Evolutionary conservation across 2,329 filamentous ascomycete species (phyloP).

Genomic region (Juglanconis sp.): DNA sequence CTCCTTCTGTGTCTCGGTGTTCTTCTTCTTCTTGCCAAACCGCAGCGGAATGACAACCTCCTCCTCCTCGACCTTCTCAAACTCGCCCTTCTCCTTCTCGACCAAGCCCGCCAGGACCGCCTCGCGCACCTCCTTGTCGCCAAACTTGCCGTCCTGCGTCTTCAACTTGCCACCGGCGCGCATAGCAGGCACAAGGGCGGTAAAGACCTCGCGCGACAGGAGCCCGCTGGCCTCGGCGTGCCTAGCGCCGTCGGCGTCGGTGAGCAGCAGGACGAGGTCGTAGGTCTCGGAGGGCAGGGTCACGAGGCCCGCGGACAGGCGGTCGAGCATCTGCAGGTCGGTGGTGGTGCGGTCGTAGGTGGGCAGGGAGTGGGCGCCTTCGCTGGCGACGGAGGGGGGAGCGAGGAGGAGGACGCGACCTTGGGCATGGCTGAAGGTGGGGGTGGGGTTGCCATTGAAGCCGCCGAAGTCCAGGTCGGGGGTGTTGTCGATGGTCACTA

Average conservation of each 20-base stretch:
- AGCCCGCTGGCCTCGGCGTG: slow-evolving; percentile 60
- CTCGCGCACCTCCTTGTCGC: slow-evolving; percentile 61
- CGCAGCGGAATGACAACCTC: slow-evolving; percentile 60
- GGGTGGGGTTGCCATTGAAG: slow-evolving; percentile 28
- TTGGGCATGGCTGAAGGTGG: slow-evolving; percentile 37
- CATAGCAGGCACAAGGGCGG: slow-evolving; percentile 66
- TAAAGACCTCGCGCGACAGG: slow-evolving; percentile 64
- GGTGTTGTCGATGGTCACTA: slow-evolving; percentile 53
- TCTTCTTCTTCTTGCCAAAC: slow-evolving; percentile 62
- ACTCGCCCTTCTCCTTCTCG: slow-evolving; percentile 59
- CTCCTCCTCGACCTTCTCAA: slow-evolving; percentile 64
- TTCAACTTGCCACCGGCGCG: slow-evolving; percentile 65
- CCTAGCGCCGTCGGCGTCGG: slow-evolving; percentile 68
- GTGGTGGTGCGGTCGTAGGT: slow-evolving; percentile 72
- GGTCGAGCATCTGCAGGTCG: slow-evolving; percentile 97
- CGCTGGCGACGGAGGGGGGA: slow-evolving; percentile 82
- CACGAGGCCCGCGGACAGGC: slow-evolving; percentile 77
- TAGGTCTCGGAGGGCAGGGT: slow-evolving; percentile 74
- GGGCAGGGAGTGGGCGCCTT: slow-evolving; percentile 70
- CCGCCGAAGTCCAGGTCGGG: slow-evolving; percentile 44
- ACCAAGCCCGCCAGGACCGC: slow-evolving; percentile 80
- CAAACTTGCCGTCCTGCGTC: slow-evolving; percentile 64
- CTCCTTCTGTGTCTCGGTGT: neutral
- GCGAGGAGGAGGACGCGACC: slow-evolving; percentile 72
- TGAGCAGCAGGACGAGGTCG: slow-evolving; percentile 79